Evolutionary conservation across 176 grass and related monocot species (phyloP), one percentile per base, ranked within the genome.

Genomic region (Eleusine indica): DNA sequence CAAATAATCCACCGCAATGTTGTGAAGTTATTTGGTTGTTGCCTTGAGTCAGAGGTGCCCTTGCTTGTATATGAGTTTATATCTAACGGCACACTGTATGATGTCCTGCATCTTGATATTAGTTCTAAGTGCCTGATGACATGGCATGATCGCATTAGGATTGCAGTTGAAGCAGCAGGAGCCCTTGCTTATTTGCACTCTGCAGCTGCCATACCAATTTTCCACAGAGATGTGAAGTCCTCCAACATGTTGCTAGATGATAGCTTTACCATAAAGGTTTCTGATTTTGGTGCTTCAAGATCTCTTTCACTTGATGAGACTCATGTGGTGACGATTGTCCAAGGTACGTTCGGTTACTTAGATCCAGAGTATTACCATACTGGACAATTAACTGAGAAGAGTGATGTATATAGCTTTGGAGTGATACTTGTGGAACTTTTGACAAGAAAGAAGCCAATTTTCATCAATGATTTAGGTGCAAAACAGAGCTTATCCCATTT

Each of bases 371-470:
- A 92, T 46, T 89, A 88, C 79, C 13, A 87, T 49, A 89, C 83
- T 0, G 66, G 92, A 1, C 61, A 85, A 66, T 10, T 91, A 0
- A 89, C 74, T 0, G 82, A 86, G 10, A 91, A 91, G 66, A 94
- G 88, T 49, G 91, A 94, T 73, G 86, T 90, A 7, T 94, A 89
- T 46, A 94, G 84, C 25, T 94, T 94, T 41, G 87, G 92, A 39
- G 87, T 94, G 21, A 87, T 91, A 56, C 41, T 94, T 3, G 81
- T 85, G 0, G 84, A 89, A 74, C 67, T 94, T 21, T 1, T 91
- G 7, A 32, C n/a, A 10, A 82, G 79, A 35, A 87, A 85, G 61
- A 91, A 85, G 21, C 80, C 89, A 10, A 70, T 91, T 68, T 94
- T 87, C 48, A 62, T 88, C 18, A 71, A 79, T 35, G 77, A 73